These are phyloP conservation scores for Thalassiosira mediterranea DNA, from an alignment of 352 stramenopile genomes.

Conservation along the genomic window DNA sequence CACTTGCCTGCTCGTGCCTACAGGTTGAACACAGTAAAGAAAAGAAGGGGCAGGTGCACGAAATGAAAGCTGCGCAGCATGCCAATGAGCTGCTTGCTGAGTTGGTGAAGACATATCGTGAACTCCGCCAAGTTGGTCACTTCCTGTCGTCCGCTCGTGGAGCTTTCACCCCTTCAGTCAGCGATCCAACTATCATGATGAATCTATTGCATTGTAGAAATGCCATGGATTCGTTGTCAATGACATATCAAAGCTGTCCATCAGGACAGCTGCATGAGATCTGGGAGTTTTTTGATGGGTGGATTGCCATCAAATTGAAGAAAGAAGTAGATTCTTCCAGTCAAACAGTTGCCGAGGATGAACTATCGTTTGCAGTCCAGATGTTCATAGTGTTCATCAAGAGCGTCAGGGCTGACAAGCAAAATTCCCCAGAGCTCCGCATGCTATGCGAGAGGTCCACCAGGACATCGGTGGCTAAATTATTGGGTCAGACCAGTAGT, in stretches of 20 bases:
- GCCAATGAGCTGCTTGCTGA: conserved; percentile 45
- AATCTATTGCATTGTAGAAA: conserved; percentile 18
- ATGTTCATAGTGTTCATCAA: conserved; percentile 62
- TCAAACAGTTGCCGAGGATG: background rate
- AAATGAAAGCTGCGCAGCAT: too few relatives aligned
- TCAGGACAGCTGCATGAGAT: conserved; percentile 47
- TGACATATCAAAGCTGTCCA: conserved; percentile 37
- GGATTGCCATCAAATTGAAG: conserved; percentile 24
- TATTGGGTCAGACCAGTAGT: conserved; percentile 30
- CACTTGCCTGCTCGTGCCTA: conserved; percentile 27
- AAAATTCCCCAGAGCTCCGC: conserved; percentile 53
- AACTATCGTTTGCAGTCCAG: conserved; percentile 32
- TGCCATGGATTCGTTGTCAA: conserved; percentile 18
- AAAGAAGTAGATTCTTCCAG: background rate
- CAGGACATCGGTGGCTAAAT: conserved; percentile 23
- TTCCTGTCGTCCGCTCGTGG: conserved; percentile 42
- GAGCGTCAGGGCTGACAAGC: conserved; percentile 58
- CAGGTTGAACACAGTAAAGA: background rate
- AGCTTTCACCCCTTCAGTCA: conserved; percentile 11
- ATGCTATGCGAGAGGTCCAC: conserved; percentile 55
- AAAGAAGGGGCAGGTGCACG: too few relatives aligned
- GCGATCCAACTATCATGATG: background rate
- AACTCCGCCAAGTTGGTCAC: conserved; percentile 66
- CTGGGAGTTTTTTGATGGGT: conserved; percentile 50
- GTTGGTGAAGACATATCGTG: conserved; percentile 63